phyloP scores from a whole-genome alignment of 805 yeast species.

The Candida pini region DNA sequence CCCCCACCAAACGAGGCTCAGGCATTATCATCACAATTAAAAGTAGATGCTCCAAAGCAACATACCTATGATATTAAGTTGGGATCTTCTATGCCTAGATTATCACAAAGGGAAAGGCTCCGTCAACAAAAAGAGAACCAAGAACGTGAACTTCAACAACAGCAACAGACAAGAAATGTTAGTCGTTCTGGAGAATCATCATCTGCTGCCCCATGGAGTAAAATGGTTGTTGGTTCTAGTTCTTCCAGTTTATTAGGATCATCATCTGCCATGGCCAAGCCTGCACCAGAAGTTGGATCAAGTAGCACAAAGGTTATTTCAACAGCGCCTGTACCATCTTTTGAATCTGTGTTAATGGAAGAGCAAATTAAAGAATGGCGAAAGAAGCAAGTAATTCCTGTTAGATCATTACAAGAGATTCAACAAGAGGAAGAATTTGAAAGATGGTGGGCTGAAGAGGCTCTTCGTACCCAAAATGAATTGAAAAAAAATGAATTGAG shows the following conservation, averaged over 20 bases:
- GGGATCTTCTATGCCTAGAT: constrained; percentile 33
- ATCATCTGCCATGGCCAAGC: not conserved
- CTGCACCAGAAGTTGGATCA: constrained; percentile 7
- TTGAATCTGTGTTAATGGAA: constrained; percentile 21
- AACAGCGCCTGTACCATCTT: constrained; percentile 20
- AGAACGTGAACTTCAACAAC: too few species aligned
- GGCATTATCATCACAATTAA: constrained; percentile 6
- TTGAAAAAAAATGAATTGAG: constrained; percentile 14
- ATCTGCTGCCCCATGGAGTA: constrained; percentile 6
- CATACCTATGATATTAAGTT: constrained; percentile 19
- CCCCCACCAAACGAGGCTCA: constrained; percentile 1
- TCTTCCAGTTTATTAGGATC: not conserved
- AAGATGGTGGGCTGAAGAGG: constrained; percentile 82
- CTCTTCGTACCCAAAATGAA: constrained; percentile 52
- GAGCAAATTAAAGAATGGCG: constrained; percentile 25
- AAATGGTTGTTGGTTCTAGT: not conserved
- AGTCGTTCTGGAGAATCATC: not conserved
- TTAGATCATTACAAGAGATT: constrained; percentile 56
- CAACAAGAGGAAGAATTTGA: constrained; percentile 82
- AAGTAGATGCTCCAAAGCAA: not conserved
- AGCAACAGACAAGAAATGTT: constrained; percentile 2
- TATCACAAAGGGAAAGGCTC: constrained; percentile 60
- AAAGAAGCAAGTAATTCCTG: constrained; percentile 2
- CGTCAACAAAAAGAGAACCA: constrained; percentile 31
- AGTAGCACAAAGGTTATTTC: constrained; percentile 4